Conservation (phyloP, 2,329 filamentous ascomycete species). For the Colletotrichum eleusines region DNA sequence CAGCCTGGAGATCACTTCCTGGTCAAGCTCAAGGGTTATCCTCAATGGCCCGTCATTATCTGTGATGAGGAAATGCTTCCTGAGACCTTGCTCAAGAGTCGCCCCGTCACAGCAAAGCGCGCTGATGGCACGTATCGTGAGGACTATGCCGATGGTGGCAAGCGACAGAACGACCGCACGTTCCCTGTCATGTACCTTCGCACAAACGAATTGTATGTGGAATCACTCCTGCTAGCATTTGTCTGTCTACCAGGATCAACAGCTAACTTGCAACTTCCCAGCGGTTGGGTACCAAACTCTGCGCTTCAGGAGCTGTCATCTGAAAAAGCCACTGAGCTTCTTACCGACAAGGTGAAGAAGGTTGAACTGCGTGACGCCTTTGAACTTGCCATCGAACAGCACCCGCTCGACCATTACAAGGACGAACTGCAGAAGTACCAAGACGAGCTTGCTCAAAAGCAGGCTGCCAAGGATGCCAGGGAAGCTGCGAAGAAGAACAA, state of each 20-base stretch:
- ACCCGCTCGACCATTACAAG: constrained; percentile 87
- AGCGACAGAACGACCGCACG: constrained; percentile 85
- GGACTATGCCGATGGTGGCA: constrained; percentile 88
- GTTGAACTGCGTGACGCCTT: constrained; percentile 79
- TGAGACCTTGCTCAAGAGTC: constrained; percentile 77
- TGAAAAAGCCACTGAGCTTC: constrained; percentile 74
- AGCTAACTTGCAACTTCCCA: constrained; percentile 53
- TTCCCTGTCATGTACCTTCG: constrained; percentile 96
- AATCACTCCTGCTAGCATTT: constrained; percentile 2
- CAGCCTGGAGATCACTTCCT: constrained; percentile 93
- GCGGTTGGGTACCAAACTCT: constrained; percentile 91
- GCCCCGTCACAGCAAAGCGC: constrained; percentile 86
- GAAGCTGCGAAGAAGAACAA: constrained; percentile 63
- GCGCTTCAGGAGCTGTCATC: constrained; percentile 83
- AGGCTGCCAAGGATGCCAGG: constrained; percentile 60
- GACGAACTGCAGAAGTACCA: constrained; percentile 77
- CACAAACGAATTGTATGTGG: constrained; percentile 96
- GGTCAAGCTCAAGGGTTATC: constrained; percentile 93
- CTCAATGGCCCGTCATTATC: constrained; percentile 93
- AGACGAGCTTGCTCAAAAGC: constrained; percentile 73
- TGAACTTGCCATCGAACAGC: constrained; percentile 80
- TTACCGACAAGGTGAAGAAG: constrained; percentile 85
- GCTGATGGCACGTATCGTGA: constrained; percentile 88
- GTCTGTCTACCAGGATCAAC: constrained; percentile 5
- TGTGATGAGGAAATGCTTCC: constrained; percentile 97